These are phyloP conservation scores for Stentor roeselii DNA, from an alignment of 73 alveolate species.

Conservation along the genomic window DNA sequence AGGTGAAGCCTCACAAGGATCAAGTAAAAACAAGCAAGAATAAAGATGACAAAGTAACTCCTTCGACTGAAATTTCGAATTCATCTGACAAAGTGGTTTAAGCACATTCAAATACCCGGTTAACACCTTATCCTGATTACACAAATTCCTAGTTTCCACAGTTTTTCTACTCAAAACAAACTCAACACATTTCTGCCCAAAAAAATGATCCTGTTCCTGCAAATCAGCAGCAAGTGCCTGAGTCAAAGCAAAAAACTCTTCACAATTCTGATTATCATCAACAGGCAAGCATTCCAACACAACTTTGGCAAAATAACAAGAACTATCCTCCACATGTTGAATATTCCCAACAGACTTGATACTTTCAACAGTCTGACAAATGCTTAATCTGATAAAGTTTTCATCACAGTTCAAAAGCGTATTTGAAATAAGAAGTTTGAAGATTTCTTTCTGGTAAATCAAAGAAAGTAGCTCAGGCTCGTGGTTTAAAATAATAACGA, in stretches of 20 bases:
- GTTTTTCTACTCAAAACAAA: background rate
- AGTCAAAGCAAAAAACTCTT: background rate
- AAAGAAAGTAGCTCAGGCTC: conserved; percentile 1
- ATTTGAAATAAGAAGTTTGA: background rate
- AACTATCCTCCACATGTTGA: too few relatives aligned
- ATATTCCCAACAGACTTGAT: too few relatives aligned
- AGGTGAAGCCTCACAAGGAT: conserved; percentile 7
- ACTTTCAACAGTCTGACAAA: background rate
- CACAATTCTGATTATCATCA: conserved; percentile 4
- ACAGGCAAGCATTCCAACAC: background rate
- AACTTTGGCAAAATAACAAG: too few relatives aligned
- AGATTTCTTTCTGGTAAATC: background rate
- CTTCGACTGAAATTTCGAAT: background rate
- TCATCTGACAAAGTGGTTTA: background rate
- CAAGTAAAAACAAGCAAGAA: background rate
- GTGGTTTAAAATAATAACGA: background rate
- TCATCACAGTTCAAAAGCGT: background rate
- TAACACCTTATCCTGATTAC: conserved; percentile 26
- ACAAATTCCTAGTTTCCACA: background rate
- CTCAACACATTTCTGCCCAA: background rate
- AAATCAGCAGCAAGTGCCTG: background rate
- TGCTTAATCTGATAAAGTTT: background rate
- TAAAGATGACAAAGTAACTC: conserved; percentile 1
- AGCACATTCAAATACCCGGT: conserved; percentile 15
- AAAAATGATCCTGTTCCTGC: background rate